phyloP scores from a whole-genome alignment of 345 rosid genomes.

The Combretum micranthum region DNA sequence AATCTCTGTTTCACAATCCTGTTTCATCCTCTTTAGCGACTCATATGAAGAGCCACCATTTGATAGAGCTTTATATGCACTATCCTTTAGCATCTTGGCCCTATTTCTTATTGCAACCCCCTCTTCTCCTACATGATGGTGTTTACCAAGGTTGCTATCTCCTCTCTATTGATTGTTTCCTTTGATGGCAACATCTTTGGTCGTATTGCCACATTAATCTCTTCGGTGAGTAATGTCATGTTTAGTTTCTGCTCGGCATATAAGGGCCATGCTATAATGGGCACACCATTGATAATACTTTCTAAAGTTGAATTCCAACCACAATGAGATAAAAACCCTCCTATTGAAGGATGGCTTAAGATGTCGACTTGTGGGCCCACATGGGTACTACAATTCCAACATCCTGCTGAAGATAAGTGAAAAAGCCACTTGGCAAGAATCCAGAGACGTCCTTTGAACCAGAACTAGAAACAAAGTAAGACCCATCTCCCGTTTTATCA shows the following conservation, averaged over 20 bases:
- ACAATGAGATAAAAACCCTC: conserved; percentile 61
- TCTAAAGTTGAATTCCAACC: conserved; percentile 76
- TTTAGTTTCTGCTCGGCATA: conserved; percentile 50
- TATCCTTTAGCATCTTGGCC: conserved; percentile 24
- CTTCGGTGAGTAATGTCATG: conserved; percentile 39
- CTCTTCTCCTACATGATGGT: conserved; percentile 36
- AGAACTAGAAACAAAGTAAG: conserved; percentile 15
- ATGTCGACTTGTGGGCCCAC: conserved; percentile 63
- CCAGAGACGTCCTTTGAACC: conserved; percentile 3
- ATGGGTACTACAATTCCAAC: conserved; percentile 33
- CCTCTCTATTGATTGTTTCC: conserved; percentile 30
- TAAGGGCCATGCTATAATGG: conserved; percentile 54
- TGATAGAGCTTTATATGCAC: not conserved
- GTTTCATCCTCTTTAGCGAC: conserved; percentile 11
- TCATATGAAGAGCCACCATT: conserved; percentile 13
- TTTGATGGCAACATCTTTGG: conserved; percentile 12
- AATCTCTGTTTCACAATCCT: conserved; percentile 5
- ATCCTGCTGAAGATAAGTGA: conserved; percentile 13
- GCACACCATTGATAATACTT: conserved; percentile 39
- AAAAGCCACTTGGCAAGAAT: conserved; percentile 55
- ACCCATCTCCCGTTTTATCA: conserved; percentile 9
- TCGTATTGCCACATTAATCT: conserved; percentile 33
- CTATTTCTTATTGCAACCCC: conserved; percentile 31
- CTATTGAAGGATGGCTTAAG: conserved; percentile 45
- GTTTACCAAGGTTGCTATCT: conserved; percentile 33